Percentiles rank a stretch among this genome's conserved stretches.
Evolutionary conservation across 306 rosid genomes (phyloP).

Genomic region (Ceratonia siliqua): DNA sequence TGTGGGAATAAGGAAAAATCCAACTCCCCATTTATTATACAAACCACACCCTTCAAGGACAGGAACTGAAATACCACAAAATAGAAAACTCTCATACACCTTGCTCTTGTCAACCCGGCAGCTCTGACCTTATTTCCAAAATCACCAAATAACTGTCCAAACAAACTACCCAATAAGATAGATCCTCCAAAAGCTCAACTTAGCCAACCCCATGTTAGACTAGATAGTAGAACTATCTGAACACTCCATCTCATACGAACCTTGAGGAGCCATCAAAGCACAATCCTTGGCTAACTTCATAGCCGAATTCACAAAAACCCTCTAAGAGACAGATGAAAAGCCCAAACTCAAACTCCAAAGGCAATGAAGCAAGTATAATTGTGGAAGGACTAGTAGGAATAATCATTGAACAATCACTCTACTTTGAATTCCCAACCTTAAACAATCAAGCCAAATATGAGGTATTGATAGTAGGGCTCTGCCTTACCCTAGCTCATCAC

Average conservation of each 20-base stretch:
- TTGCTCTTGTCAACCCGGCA: background rate
- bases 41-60: background rate
- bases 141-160: background rate
- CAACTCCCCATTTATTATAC: background rate
- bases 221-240: background rate
- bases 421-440: too few relatives aligned
- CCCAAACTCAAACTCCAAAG: too few relatives aligned
- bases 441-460: too few relatives aligned
- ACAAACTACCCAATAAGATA: background rate
- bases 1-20: background rate
- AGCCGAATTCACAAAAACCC: background rate
- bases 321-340: too few relatives aligned
- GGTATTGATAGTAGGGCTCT: too few relatives aligned
- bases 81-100: background rate
- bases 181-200: background rate
- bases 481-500: too few relatives aligned
- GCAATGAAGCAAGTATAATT: too few relatives aligned
- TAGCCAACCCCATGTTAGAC: too few relatives aligned
- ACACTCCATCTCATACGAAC: too few relatives aligned
- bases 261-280: background rate
- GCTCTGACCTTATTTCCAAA: background rate
- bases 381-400: too few relatives aligned
- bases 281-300: background rate
- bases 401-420: too few relatives aligned
- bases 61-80: background rate